These are phyloP conservation scores for Plasmodium blacklocki DNA, from an alignment of 169 alveolate genomes.

Conservation along the genomic window DNA sequence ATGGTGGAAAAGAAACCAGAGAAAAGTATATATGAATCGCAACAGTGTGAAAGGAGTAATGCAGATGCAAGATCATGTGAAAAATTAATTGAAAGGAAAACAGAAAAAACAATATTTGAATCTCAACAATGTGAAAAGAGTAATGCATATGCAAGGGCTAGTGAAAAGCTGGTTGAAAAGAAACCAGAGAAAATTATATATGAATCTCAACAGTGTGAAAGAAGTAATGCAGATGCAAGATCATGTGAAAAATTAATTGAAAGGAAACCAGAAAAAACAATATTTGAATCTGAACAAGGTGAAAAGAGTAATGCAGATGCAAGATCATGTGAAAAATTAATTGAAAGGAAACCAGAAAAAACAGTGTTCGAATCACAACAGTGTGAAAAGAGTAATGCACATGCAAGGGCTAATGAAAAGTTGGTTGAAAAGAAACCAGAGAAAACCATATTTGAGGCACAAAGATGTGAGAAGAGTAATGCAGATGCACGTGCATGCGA, in stretches of 20 bases:
- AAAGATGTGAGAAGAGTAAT: conserved; percentile 14
- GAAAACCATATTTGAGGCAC: conserved; percentile 43
- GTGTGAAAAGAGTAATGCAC: conserved; percentile 16
- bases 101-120: conserved; percentile 45
- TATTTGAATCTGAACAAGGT: conserved; percentile 13
- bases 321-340: conserved; percentile 1
- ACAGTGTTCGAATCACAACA: conserved; percentile 28
- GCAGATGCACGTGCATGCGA: conserved; percentile 56
- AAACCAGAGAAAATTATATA: conserved; percentile 15
- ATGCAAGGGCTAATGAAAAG: conserved; percentile 50
- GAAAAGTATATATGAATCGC: conserved; percentile 43
- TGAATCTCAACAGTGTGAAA: conserved; percentile 19
- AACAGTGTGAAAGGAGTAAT: conserved; percentile 32
- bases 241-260: neutral
- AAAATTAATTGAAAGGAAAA: neutral
- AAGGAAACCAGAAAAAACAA: neutral
- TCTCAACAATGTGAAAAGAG: conserved; percentile 27
- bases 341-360: neutral
- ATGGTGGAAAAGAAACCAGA: conserved; percentile 1
- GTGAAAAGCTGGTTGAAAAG: conserved; percentile 13
- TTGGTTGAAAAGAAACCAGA: conserved; percentile 17
- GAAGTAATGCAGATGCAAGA: conserved; percentile 21
- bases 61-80: conserved; percentile 71
- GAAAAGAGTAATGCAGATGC: conserved; percentile 47
- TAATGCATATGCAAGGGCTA: conserved; percentile 66